phyloP scores from a whole-genome alignment of 2,329 filamentous ascomycete genomes.

The Onygenales sp. region DNA sequence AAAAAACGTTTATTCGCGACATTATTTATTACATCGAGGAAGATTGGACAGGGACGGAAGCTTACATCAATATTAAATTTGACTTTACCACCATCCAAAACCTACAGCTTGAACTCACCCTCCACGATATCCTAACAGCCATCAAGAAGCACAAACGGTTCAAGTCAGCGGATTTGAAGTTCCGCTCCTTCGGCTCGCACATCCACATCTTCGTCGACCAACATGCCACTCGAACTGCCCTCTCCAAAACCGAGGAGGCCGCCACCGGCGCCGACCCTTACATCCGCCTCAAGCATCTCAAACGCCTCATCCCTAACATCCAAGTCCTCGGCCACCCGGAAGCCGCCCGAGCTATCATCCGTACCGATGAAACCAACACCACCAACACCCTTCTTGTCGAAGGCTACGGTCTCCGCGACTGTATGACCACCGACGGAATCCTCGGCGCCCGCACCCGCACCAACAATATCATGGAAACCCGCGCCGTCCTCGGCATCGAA shows the following conservation, averaged over 20 bases:
- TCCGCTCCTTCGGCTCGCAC: conserved; percentile 40
- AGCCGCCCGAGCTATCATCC: conserved; percentile 77
- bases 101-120: conserved; percentile 69
- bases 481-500: conserved; percentile 85
- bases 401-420: conserved; percentile 80
- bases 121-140: conserved; percentile 62
- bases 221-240: conserved; percentile 22
- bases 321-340: conserved; percentile 84
- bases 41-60: conserved; percentile 68
- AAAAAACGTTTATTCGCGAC: conserved; percentile 86
- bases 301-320: conserved; percentile 71
- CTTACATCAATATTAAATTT: conserved; percentile 71
- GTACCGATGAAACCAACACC: conserved; percentile 61
- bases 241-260: conserved; percentile 34
- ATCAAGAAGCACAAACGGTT: conserved; percentile 78
- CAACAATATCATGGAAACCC: conserved; percentile 86
- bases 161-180: conserved; percentile 53
- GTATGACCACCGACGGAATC: conserved; percentile 90
- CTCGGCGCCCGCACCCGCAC: conserved; percentile 63
- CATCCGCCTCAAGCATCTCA: conserved; percentile 69
- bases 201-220: conserved; percentile 64
- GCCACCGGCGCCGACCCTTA: conserved; percentile 36
- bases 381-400: conserved; percentile 74
- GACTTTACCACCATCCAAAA: conserved; percentile 69
- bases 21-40: conserved; percentile 75